phyloP scores from a whole-genome alignment of 2,329 filamentous ascomycete genomes.

The Drechslerella stenobrocha region DNA sequence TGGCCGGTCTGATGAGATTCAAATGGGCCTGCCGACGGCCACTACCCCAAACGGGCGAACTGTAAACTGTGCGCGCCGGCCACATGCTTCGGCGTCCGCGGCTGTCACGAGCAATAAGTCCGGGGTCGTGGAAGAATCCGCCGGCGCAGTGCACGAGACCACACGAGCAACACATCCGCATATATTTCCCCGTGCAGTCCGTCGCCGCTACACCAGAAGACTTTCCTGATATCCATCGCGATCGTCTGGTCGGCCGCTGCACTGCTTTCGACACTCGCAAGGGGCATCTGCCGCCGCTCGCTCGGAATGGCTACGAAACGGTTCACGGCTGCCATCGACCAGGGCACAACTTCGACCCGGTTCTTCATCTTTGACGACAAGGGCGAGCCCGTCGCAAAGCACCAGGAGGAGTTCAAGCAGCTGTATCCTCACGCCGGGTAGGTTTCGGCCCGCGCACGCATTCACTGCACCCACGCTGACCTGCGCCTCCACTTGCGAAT shows the following conservation, averaged over 20 bases:
- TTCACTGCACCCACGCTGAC: slow-evolving; percentile 12
- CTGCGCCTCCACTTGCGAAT: too few species aligned
- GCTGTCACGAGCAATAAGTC: neutral
- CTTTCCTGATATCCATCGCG: too few species aligned
- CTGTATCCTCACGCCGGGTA: slow-evolving; percentile 83
- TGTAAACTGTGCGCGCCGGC: neutral
- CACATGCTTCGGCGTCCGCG: neutral
- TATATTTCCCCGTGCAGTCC: neutral
- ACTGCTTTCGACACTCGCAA: too few species aligned
- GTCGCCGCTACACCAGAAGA: slow-evolving; percentile 51
- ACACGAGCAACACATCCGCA: slow-evolving; percentile 22
- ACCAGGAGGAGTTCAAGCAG: slow-evolving; percentile 85
- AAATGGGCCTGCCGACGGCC: too few species aligned
- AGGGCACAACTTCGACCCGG: slow-evolving; percentile 84
- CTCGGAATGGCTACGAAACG: slow-evolving; percentile 56
- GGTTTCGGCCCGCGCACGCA: slow-evolving; percentile 51
- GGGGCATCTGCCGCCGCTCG: too few species aligned
- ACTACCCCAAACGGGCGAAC: too few species aligned
- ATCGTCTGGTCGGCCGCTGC: too few species aligned
- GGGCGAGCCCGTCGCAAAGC: slow-evolving; percentile 76
- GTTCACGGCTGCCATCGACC: slow-evolving; percentile 86
- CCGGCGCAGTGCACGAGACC: slow-evolving; percentile 21
- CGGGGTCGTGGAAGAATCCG: slow-evolving; percentile 45
- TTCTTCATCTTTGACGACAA: slow-evolving; percentile 86
- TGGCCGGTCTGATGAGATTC: too few species aligned